These are phyloP conservation scores for Monosporozyma aerobia DNA, from an alignment of 805 yeast species.

Conservation along the genomic window DNA sequence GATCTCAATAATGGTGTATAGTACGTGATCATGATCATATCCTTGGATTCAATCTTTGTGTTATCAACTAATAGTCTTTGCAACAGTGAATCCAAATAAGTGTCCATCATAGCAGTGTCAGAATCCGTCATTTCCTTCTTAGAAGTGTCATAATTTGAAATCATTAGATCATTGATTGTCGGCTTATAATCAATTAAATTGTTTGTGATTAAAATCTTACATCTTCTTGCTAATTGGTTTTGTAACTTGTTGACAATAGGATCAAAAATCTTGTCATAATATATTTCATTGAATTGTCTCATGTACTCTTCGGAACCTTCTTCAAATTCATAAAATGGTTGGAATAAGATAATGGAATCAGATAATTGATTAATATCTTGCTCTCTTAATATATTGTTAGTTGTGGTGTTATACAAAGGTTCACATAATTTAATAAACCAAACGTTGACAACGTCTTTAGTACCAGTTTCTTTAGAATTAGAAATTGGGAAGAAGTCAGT, in stretches of 20 bases:
- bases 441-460: slow-evolving; percentile 31
- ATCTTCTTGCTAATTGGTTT: slow-evolving; percentile 68
- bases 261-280: slow-evolving; percentile 51
- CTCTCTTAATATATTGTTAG: slow-evolving; percentile 64
- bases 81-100: slow-evolving; percentile 4
- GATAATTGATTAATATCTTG: slow-evolving; percentile 58
- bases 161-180: slow-evolving; percentile 54
- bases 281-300: slow-evolving; percentile 27
- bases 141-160: slow-evolving; percentile 36
- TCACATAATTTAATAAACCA: slow-evolving; percentile 64
- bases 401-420: slow-evolving; percentile 63
- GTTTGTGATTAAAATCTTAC: slow-evolving; percentile 62
- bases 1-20: slow-evolving; percentile 70
- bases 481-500: slow-evolving; percentile 39
- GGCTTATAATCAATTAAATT: slow-evolving; percentile 61
- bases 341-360: slow-evolving; percentile 63
- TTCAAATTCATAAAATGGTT: slow-evolving; percentile 58
- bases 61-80: not conserved
- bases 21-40: slow-evolving; percentile 23
- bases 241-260: slow-evolving; percentile 74
- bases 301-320: slow-evolving; percentile 31
- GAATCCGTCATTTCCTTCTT: slow-evolving; percentile 15
- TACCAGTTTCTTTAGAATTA: slow-evolving; percentile 20
- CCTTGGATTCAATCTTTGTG: not conserved
- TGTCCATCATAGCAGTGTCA: slow-evolving; percentile 5